phyloP scores from a whole-genome alignment of 2,329 filamentous ascomycete species.

The Boeremia exigua region DNA sequence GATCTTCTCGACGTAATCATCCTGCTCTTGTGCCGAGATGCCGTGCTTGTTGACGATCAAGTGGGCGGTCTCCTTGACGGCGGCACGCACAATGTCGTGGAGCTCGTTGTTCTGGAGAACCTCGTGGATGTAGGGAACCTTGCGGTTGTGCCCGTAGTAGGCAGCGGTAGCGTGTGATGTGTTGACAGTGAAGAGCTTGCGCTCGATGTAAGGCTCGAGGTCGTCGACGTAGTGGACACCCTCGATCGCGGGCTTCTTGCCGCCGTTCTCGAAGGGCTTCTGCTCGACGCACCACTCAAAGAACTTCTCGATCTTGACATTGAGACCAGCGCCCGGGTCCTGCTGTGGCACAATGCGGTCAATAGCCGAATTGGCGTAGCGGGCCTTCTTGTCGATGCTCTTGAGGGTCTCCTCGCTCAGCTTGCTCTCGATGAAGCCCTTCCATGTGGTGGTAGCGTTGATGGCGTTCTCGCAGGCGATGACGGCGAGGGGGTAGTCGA shows the following conservation, averaged over 20 bases:
- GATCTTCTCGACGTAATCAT: slow-evolving; percentile 89
- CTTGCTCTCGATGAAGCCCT: slow-evolving; percentile 77
- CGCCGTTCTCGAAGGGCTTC: slow-evolving; percentile 75
- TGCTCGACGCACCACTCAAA: slow-evolving; percentile 98
- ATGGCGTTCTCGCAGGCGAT: slow-evolving; percentile 99
- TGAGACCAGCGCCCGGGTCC: slow-evolving; percentile 76
- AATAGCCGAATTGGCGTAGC: slow-evolving; percentile 97
- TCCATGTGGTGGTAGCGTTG: slow-evolving; percentile 87
- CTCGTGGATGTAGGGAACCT: slow-evolving; percentile 88
- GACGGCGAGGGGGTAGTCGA: slow-evolving; percentile 75
- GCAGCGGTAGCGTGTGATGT: slow-evolving; percentile 95
- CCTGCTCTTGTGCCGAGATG: slow-evolving; percentile 76
- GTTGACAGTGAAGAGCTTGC: slow-evolving; percentile 99
- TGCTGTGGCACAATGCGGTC: slow-evolving; percentile 97
- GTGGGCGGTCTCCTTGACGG: slow-evolving; percentile 82
- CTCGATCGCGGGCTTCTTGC: slow-evolving; percentile 74
- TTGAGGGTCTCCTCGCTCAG: slow-evolving; percentile 71
- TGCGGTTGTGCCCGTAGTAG: slow-evolving; percentile 88
- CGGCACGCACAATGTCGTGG: slow-evolving; percentile 76
- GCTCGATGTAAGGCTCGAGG: slow-evolving; percentile 94
- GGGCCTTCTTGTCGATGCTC: slow-evolving; percentile 74
- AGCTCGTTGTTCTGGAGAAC: slow-evolving; percentile 83
- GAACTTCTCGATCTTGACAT: slow-evolving; percentile 97
- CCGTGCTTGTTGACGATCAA: slow-evolving; percentile 88
- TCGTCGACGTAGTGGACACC: slow-evolving; percentile 94